phyloP scores from a whole-genome alignment of 2,329 filamentous ascomycete genomes.

The Elsinoe australis region DNA sequence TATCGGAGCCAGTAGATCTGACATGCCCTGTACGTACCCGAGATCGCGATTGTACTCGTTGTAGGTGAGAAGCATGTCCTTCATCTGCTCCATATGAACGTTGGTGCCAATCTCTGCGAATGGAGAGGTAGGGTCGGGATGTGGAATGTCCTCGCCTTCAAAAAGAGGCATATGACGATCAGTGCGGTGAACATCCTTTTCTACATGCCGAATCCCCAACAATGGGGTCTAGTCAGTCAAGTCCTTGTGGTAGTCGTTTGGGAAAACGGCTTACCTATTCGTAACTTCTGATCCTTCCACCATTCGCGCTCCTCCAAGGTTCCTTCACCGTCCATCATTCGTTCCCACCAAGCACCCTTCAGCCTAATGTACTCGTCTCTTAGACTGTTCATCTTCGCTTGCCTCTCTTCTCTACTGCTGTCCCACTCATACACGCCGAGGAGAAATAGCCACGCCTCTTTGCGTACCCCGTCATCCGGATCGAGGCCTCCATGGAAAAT shows the following conservation, averaged over 20 bases:
- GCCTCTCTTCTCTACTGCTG: constrained; percentile 76
- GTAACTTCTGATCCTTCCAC: constrained; percentile 89
- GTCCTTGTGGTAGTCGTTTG: constrained; percentile 1
- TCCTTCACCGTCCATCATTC: constrained; percentile 72
- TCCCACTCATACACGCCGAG: constrained; percentile 92
- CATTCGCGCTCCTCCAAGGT: constrained; percentile 80
- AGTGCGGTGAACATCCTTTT: constrained; percentile 97
- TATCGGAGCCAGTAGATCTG: constrained; percentile 86
- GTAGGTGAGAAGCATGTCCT: constrained; percentile 97
- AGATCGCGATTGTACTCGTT: constrained; percentile 96
- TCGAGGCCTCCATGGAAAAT: constrained; percentile 92
- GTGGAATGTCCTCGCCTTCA: constrained; percentile 88
- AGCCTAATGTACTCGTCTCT: constrained; percentile 90
- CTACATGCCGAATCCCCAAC: constrained; percentile 53
- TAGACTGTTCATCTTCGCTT: constrained; percentile 72
- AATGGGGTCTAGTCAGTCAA: constrained; percentile 45
- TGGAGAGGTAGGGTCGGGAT: constrained; percentile 90
- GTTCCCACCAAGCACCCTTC: constrained; percentile 95
- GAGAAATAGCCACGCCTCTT: constrained; percentile 93
- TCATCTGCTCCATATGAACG: constrained; percentile 96
- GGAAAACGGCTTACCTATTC: constrained; percentile 65
- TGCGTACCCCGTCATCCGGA: constrained; percentile 80
- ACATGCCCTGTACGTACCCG: constrained; percentile 98
- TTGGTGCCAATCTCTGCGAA: constrained; percentile 92
- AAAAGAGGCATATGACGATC: constrained; percentile 94